Evolutionary conservation across 2,329 filamentous ascomycete genomes (phyloP), one percentile per base, ranked within the genome.

Genomic region (Corniculantispora saksenae): DNA sequence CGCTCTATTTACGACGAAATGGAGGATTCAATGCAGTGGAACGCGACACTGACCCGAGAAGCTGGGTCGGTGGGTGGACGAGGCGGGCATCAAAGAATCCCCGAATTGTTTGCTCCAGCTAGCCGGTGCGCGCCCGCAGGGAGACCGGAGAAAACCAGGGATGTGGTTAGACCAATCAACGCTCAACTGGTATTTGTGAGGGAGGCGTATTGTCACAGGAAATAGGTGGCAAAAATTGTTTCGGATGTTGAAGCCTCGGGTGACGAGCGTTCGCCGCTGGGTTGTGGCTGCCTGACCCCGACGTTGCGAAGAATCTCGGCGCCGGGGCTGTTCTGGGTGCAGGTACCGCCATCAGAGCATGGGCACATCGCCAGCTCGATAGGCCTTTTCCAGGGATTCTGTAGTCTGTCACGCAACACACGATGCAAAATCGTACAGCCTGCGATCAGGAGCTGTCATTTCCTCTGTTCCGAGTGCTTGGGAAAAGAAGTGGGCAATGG

Each of bases 331-430:
- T 38, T 45, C 55, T 47, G 23, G 25, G 32, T 27, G 47, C 58
- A 40, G 21, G 29, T 19, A 17, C 32, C 32, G 17, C 19, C 17
- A 13, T 21, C 7, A 40, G 21, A 43, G 27, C 38, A 21, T 17
- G 29, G 8, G 38, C 17, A 3, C 38, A 13, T 53, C 58, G 43
- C 21, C 8, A 40, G 23, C n/a, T n/a, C 13, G n/a, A 51, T n/a
- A 51, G 58, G 45, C 45, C 23, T 38, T 23, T 40, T 29, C 35
- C 55, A 45, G 35, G 35, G 35, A 43, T 53, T 27, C 55, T 40
- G 21, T 45, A 27, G 23, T 53, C 55, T 64, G 62, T 64, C 62
- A 64, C 48, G 62, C 55, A 60, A 47, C 62, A 64, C 62, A 54
- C 17, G n/a, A 54, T 59, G 17, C 9, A 43, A 57, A 51, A 53